Conservation (phyloP, 495 filamentous ascomycete genomes). For the Friedmanniomyces simplex region DNA sequence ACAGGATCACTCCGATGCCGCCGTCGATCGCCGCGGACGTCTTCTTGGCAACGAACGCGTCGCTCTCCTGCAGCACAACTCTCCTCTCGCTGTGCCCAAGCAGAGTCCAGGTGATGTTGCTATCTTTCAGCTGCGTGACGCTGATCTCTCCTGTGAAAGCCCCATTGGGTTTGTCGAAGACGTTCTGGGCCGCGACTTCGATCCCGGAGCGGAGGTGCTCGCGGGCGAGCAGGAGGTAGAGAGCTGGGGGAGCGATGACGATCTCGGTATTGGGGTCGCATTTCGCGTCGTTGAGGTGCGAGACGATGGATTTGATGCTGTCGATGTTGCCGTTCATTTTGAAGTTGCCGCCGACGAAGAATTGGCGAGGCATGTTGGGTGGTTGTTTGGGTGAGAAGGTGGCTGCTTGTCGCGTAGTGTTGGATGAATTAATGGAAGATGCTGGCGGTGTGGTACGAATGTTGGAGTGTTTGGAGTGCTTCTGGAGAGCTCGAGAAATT, state of each 20-base stretch:
- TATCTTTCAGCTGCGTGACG: conserved; percentile 79
- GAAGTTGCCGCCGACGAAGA: conserved; percentile 99
- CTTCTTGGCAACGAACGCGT: conserved; percentile 82
- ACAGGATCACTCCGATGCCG: conserved; percentile 84
- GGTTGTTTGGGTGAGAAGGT: conserved; percentile 13
- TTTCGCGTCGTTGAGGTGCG: conserved; percentile 71
- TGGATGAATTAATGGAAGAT: neutral
- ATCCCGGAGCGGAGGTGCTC: conserved; percentile 59
- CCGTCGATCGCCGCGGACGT: conserved; percentile 80
- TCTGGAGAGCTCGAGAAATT: neutral
- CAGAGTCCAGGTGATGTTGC: conserved; percentile 76
- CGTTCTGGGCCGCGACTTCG: conserved; percentile 84
- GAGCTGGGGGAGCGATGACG: conserved; percentile 79
- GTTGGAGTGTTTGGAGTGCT: neutral
- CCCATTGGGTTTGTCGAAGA: conserved; percentile 92
- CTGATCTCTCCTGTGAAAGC: conserved; percentile 96
- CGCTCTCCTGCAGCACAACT: conserved; percentile 71
- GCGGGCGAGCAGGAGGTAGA: conserved; percentile 81
- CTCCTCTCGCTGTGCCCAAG: conserved; percentile 91
- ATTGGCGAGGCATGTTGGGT: conserved; percentile 75
- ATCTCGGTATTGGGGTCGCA: conserved; percentile 68
- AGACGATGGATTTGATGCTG: conserved; percentile 77
- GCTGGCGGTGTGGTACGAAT: neutral
- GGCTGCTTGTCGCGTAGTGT: neutral
- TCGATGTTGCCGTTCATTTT: conserved; percentile 96